A percentile compares a stretch with the other conserved stretches of the same genome.
Conservation (phyloP, 116 monocot species). For the Iris pallida region DNA sequence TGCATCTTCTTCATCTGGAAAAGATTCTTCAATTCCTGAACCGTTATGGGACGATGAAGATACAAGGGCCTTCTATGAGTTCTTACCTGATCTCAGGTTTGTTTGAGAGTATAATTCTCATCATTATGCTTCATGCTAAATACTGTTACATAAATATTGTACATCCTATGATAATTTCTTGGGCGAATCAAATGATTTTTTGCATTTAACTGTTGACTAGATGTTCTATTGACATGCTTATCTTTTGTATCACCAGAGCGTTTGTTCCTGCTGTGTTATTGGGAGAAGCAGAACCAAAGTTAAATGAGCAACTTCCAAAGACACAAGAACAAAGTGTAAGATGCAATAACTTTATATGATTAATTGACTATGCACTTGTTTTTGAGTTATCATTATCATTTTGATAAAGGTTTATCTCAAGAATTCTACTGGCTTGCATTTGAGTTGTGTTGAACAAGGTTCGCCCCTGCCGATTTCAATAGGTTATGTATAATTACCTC, state of each 20-base stretch:
- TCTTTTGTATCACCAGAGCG: slow-evolving; percentile 48
- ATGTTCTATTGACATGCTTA: neutral
- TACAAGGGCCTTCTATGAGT: slow-evolving; percentile 91
- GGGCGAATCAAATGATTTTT: neutral
- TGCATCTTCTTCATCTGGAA: slow-evolving; percentile 57
- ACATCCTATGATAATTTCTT: neutral
- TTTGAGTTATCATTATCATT: neutral
- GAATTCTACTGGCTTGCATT: neutral
- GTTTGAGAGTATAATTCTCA: slow-evolving; percentile 5
- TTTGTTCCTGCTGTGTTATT: slow-evolving; percentile 97
- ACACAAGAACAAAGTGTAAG: slow-evolving; percentile 66
- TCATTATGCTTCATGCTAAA: slow-evolving; percentile 4
- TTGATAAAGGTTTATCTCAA: neutral
- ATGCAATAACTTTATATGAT: neutral
- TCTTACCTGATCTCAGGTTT: slow-evolving; percentile 93
- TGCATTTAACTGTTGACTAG: slow-evolving; percentile 1
- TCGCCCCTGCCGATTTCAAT: neutral
- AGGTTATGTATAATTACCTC: neutral
- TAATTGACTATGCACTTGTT: neutral
- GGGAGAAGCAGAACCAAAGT: slow-evolving; percentile 86
- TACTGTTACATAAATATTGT: neutral
- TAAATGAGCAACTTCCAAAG: slow-evolving; percentile 53
- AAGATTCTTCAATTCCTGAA: slow-evolving; percentile 67
- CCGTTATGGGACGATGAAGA: slow-evolving; percentile 99
- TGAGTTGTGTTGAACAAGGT: neutral